phyloP scores from a whole-genome alignment of 2,329 filamentous ascomycete species.

The Cercospora beticola region DNA sequence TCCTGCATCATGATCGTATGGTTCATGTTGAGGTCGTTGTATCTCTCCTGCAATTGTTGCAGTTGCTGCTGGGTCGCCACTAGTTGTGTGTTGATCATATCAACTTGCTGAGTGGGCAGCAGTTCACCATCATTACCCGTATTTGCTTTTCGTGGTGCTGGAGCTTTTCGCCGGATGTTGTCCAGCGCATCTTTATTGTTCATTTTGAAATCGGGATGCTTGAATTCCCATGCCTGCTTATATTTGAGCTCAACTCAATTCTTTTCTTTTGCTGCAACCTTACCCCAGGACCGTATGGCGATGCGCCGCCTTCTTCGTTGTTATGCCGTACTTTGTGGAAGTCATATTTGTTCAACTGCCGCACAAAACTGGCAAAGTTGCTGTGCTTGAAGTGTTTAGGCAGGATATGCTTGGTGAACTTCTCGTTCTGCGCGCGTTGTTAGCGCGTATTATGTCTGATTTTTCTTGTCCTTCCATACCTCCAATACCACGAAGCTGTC shows the following conservation, averaged over 20 bases:
- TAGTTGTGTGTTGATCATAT: conserved; percentile 82
- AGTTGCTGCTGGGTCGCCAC: conserved; percentile 90
- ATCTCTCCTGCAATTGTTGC: conserved; percentile 80
- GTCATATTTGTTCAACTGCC: conserved; percentile 63
- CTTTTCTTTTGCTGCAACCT: conserved; percentile 25
- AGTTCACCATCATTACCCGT: conserved; percentile 65
- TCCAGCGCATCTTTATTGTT: conserved; percentile 96
- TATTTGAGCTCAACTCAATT: conserved; percentile 35
- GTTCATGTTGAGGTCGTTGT: conserved; percentile 71
- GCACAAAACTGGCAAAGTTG: conserved; percentile 75
- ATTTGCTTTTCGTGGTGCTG: conserved; percentile 75
- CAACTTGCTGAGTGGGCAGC: conserved; percentile 81
- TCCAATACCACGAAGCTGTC: conserved; percentile 97
- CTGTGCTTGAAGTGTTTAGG: conserved; percentile 98
- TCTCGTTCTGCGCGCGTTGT: conserved; percentile 70
- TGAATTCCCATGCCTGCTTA: conserved; percentile 85
- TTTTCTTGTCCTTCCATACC: conserved; percentile 54
- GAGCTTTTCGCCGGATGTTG: conserved; percentile 93
- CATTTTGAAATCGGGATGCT: conserved; percentile 91
- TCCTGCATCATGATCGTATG: conserved; percentile 65
- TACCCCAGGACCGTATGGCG: conserved; percentile 78
- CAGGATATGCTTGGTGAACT: conserved; percentile 94
- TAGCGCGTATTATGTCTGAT: background rate
- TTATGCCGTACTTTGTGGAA: conserved; percentile 97
- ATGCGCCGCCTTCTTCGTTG: conserved; percentile 80